phyloP scores from a whole-genome alignment of 148 eudicot species.

The Persicaria tinctoria region DNA sequence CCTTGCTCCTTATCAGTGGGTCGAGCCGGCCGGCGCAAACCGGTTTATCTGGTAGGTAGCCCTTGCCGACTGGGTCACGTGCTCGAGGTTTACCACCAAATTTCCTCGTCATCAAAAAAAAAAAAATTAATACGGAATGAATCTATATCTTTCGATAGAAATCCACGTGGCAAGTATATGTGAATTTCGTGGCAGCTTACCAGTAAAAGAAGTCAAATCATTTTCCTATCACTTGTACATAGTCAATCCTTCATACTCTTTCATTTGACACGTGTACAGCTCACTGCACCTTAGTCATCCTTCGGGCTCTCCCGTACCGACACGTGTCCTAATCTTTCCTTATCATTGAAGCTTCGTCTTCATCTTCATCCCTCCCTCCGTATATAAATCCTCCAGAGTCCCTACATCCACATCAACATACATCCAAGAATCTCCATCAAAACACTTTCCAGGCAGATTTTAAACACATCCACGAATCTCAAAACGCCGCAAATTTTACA shows the following conservation, averaged over 20 bases:
- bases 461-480: neutral
- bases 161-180: neutral
- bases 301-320: neutral
- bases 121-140: neutral
- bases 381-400: neutral
- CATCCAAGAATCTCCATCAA: neutral
- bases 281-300: neutral
- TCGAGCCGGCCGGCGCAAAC: too few relatives aligned
- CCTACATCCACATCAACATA: neutral
- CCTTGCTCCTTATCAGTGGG: too few relatives aligned
- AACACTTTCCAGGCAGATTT: neutral
- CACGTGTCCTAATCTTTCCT: slow-evolving; percentile 11
- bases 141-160: neutral
- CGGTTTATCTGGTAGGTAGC: too few relatives aligned
- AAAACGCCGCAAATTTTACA: neutral
- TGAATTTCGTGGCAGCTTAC: neutral
- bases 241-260: neutral
- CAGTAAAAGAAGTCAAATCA: neutral
- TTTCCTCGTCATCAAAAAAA: too few relatives aligned
- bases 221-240: neutral
- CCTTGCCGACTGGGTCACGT: too few relatives aligned
- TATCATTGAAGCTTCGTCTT: neutral
- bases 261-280: slow-evolving; percentile 1
- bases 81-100: too few relatives aligned
- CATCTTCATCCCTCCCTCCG: neutral